These are phyloP conservation scores for Fusarium paranaense DNA, from an alignment of 2,329 filamentous ascomycete genomes.

Conservation along the genomic window DNA sequence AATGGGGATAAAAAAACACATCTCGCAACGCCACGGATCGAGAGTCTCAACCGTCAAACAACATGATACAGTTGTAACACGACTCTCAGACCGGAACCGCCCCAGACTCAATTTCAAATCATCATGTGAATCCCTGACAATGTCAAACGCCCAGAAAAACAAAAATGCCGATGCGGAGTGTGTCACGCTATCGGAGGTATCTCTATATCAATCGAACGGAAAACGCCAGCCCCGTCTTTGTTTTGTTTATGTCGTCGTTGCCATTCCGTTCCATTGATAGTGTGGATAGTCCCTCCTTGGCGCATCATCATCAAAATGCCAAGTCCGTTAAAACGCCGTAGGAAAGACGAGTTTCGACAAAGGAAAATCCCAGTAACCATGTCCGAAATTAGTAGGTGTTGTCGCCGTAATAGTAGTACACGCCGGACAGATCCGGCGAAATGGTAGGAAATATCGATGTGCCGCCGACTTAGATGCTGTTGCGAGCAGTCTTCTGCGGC, in stretches of 20 bases:
- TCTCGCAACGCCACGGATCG: constrained; percentile 15
- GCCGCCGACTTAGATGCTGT: constrained; percentile 42
- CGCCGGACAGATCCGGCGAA: constrained; percentile 19
- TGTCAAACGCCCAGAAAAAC: constrained; percentile 20
- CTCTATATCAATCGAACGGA: constrained; percentile 46
- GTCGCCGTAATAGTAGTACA: constrained; percentile 39
- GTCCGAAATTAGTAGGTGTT: constrained; percentile 1
- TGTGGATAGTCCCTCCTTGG: constrained; percentile 40
- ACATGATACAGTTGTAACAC: neutral
- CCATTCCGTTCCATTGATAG: constrained; percentile 45
- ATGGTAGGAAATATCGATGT: neutral
- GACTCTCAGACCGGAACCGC: constrained; percentile 34
- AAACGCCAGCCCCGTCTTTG: constrained; percentile 42
- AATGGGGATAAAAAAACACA: constrained; percentile 29
- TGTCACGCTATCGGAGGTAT: constrained; percentile 42
- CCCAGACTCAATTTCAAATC: constrained; percentile 24
- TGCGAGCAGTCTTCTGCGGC: constrained; percentile 65
- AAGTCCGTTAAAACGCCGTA: constrained; percentile 38
- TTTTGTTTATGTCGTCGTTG: constrained; percentile 37
- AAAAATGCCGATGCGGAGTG: constrained; percentile 38
- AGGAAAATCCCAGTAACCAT: constrained; percentile 14
- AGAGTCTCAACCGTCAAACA: constrained; percentile 6
- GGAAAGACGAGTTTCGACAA: constrained; percentile 8
- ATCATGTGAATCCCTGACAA: constrained; percentile 19
- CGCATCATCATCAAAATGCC: constrained; percentile 35